phyloP scores from a whole-genome alignment of 305 asterid species.

The Fraxinus angustifolia region DNA sequence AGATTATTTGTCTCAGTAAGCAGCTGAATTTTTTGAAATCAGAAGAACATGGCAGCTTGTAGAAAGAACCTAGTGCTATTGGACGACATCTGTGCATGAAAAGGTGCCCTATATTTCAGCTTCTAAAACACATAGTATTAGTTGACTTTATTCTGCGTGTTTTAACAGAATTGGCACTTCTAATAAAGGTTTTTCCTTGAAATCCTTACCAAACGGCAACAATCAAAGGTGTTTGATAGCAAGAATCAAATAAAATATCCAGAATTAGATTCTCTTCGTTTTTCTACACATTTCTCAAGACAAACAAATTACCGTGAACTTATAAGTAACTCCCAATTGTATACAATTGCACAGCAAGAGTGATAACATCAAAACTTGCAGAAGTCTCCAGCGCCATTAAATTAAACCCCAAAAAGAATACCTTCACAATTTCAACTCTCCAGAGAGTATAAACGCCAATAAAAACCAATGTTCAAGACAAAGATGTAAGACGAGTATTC shows the following conservation, averaged over 20 bases:
- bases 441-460: not conserved
- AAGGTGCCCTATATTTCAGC: not conserved
- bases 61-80: not conserved
- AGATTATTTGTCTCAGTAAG: not conserved
- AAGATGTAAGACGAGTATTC: not conserved
- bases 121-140: conserved; percentile 14
- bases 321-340: not conserved
- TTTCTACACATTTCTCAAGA: not conserved
- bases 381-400: not conserved
- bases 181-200: not conserved
- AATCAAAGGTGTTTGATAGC: not conserved
- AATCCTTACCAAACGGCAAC: not conserved
- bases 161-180: not conserved
- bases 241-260: conserved; percentile 2
- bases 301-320: conserved; percentile 9
- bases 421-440: not conserved
- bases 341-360: not conserved
- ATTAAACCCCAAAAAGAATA: not conserved
- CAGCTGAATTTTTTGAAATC: not conserved
- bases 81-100: not conserved
- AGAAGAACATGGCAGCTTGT: not conserved
- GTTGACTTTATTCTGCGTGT: not conserved
- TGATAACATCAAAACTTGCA: not conserved
- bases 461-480: not conserved
- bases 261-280: not conserved